A percentile compares a stretch with the other conserved stretches of the same genome.
Evolutionary conservation across 257 asterid genomes (phyloP).

Genomic region (Paulownia fortunei): DNA sequence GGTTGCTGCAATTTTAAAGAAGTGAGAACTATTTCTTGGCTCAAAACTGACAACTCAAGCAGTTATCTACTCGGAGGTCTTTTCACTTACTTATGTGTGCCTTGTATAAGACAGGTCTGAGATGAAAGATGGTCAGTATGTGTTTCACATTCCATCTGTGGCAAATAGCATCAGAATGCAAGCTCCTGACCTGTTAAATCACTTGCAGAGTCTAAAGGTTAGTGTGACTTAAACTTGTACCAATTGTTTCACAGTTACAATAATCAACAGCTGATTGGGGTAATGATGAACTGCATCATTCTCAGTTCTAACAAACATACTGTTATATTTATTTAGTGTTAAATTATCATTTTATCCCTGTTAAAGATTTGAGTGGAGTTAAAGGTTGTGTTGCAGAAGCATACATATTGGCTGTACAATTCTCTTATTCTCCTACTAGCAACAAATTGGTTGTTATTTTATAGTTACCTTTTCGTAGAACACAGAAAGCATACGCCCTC

Average conservation of each 20-base stretch:
- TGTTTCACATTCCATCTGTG: conserved; percentile 76
- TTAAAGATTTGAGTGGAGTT: conserved; percentile 20
- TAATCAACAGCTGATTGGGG: conserved; percentile 1
- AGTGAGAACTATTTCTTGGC: conserved; percentile 53
- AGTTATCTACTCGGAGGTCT: conserved; percentile 19
- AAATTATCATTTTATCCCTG: conserved; percentile 1
- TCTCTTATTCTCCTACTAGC: background rate
- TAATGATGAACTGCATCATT: background rate
- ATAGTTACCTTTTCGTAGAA: background rate
- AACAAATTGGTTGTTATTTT: background rate
- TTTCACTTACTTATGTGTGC: conserved; percentile 32
- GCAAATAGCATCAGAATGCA: conserved; percentile 70
- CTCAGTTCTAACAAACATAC: background rate
- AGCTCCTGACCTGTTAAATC: conserved; percentile 64
- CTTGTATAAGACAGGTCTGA: conserved; percentile 69
- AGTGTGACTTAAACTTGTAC: conserved; percentile 22
- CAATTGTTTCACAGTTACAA: background rate
- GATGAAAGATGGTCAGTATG: conserved; percentile 89
- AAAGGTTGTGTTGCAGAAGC: conserved; percentile 11
- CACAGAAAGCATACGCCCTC: background rate
- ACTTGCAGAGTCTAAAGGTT: conserved; percentile 82
- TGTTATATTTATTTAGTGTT: background rate
- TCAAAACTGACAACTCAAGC: conserved; percentile 30
- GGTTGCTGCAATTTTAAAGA: conserved; percentile 77
- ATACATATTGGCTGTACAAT: background rate